Conservation (phyloP, 257 asterid species). For the Galeopsis tetrahit region DNA sequence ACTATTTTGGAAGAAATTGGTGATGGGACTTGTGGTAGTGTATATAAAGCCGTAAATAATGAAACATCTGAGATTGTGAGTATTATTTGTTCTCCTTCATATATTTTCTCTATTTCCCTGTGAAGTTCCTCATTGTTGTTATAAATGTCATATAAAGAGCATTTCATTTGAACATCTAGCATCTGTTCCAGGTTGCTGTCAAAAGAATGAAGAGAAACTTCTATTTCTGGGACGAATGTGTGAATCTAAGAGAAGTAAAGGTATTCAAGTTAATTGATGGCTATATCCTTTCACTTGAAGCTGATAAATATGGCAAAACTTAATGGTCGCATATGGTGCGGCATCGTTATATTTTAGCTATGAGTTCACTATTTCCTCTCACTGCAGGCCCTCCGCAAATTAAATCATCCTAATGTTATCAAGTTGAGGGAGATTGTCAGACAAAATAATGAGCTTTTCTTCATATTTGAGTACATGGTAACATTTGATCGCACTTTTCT, state of each 20-base stretch:
- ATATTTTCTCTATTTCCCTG: slow-evolving; percentile 22
- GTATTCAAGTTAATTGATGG: slow-evolving; percentile 41
- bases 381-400: slow-evolving; percentile 81
- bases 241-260: slow-evolving; percentile 89
- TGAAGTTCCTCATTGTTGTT: slow-evolving; percentile 1
- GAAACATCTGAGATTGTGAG: slow-evolving; percentile 90
- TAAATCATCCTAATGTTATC: slow-evolving; percentile 86
- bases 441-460: slow-evolving; percentile 91
- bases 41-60: slow-evolving; percentile 81
- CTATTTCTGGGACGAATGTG: slow-evolving; percentile 88
- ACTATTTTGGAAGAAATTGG: slow-evolving; percentile 86
- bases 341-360: slow-evolving; percentile 24
- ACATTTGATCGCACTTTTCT: slow-evolving; percentile 13
- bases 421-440: slow-evolving; percentile 92
- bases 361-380: slow-evolving; percentile 27
- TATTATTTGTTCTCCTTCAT: slow-evolving; percentile 1
- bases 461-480: slow-evolving; percentile 97
- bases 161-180: slow-evolving; percentile 28
- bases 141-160: slow-evolving; percentile 3
- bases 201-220: slow-evolving; percentile 94
- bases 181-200: slow-evolving; percentile 76
- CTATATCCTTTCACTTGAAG: slow-evolving; percentile 20
- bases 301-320: slow-evolving; percentile 26
- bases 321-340: slow-evolving; percentile 7
- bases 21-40: slow-evolving; percentile 90